Evolutionary conservation across 2,329 filamentous ascomycete species (phyloP), one percentile per base, ranked within the genome.

Genomic region (Paraconiothyrium brasiliense): DNA sequence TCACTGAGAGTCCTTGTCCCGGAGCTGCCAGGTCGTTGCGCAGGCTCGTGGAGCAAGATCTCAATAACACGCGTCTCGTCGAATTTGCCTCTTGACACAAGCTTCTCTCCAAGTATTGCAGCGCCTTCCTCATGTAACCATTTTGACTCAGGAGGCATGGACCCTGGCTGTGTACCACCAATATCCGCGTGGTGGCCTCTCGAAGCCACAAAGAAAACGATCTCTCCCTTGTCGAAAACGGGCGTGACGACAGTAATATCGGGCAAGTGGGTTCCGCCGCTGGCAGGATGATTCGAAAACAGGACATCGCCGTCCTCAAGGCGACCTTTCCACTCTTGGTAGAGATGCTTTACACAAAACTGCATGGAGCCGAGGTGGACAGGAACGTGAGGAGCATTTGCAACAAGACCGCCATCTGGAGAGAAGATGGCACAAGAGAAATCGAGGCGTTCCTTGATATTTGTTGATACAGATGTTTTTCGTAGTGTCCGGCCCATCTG

Each of bases 401-500:
- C 80, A 1, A 81, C 78, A 4, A 81, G 73, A 22, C 75, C 72
- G 16, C 79, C 80, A 4, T 77, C 69, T 0, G 80, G 77, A 0
- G 78, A 79, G 61, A 82, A 82, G 20, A 82, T 70, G 8, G 80
- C 80, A 32, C 80, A 82, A 0, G 78, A 81, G 58, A 80, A 82
- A 68, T 82, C 80, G 6, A 35, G 34, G 34, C 80, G 73, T 58
- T 82, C 80, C 57, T 79, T 80, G 62, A 82, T 82, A 51, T 80
- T 82, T 11, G 83, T 85, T 0, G 83, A 86, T 10, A 87, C 84
- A 0, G 82, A 82, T 0, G 85, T 87, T 66, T 85, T 84, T 55
- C 86, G 84, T n/a, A 87, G 74, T 0, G 85, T 86, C 4, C 82
- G 82, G 37, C 85, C 85, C 85, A 87, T 87, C 63, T 87, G 85